These are phyloP conservation scores for Dictyostelium brefeldianum DNA, from an alignment of 78 protist genomes.

Conservation along the genomic window DNA sequence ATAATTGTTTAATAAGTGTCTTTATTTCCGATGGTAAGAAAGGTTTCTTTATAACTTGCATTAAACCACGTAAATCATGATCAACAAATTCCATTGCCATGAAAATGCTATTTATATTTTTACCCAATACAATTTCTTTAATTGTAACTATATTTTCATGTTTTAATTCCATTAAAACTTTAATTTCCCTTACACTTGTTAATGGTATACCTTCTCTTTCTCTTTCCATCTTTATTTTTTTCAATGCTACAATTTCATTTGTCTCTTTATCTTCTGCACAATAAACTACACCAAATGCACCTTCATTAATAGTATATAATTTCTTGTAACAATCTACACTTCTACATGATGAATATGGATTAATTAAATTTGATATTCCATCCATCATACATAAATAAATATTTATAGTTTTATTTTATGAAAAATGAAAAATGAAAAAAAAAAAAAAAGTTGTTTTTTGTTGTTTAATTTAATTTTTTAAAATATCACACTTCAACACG, in stretches of 20 bases:
- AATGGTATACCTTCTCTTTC: conserved; percentile 99
- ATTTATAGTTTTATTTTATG: no score
- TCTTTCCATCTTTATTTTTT: conserved; percentile 96
- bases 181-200: conserved; percentile 98
- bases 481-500: no score
- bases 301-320: conserved; percentile 97
- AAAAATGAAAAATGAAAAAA: no score
- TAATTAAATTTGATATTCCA: not conserved
- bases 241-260: conserved; percentile 95
- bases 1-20: conserved; percentile 70
- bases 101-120: conserved; percentile 40
- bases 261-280: conserved; percentile 94
- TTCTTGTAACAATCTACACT: conserved; percentile 88
- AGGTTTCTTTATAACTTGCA: conserved; percentile 41
- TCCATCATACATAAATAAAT: no score
- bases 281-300: conserved; percentile 99
- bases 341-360: conserved; percentile 63
- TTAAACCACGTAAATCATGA: conserved; percentile 78
- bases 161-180: conserved; percentile 92
- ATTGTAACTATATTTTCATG: conserved; percentile 97
- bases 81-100: conserved; percentile 89
- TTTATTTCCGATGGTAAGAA: conserved; percentile 81
- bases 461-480: no score
- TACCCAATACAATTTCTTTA: conserved; percentile 65
- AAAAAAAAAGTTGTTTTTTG: no score